Base-by-base conservation (phyloP, 2,329 filamentous ascomycete species). In the Tolypocladium tundrense region DNA sequence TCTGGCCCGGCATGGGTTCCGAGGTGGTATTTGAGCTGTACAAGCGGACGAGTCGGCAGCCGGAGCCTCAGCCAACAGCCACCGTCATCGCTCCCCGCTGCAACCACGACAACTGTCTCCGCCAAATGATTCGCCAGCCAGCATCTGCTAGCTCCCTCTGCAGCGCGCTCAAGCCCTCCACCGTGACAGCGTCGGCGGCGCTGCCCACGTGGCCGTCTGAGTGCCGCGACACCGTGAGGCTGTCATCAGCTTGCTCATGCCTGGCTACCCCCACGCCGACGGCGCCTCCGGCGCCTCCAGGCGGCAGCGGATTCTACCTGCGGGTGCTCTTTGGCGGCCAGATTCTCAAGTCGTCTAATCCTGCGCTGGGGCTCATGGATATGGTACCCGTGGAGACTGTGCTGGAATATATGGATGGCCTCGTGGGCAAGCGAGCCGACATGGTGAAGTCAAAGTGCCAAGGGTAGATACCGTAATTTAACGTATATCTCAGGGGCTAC, bases 1-100 rank as follows among this genome's bases (percentile, higher is more conserved):
- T 91, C 1, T 93, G 89, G 89, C 89, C 89, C 0, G 89, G 89
- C 0, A 91, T 93, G 88, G 89, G 89, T 0, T 78, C 83, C 11
- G 89, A 93, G 72, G 77, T 93, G 0, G 82, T 91, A 0, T 91
- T 92, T 67, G 89, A 93, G 73, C 67, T 92, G 37, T 91, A 85
- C 65, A 75, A 71, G 64, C 77, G 75, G 48, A 51, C 48, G 48
- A 35, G 31, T 54, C 11, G 58, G 31, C 19, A 33, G 27, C 24
- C 57, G 24, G 50, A 54, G 1, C 58, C 61, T 1, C 61, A 60
- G 39, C 56, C 65, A 33, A 63, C 63, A 9, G n/a, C 60, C 33
- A 61, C 63, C 16, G 55, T 57, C 35, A 43, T 63, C 24, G 60
- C 62, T 3, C 62, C 61, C 3, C 59, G 56, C 24, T 70, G 69